phyloP scores from a whole-genome alignment of 1,139 yeast species.

The Entelexis sorbosivorans region DNA sequence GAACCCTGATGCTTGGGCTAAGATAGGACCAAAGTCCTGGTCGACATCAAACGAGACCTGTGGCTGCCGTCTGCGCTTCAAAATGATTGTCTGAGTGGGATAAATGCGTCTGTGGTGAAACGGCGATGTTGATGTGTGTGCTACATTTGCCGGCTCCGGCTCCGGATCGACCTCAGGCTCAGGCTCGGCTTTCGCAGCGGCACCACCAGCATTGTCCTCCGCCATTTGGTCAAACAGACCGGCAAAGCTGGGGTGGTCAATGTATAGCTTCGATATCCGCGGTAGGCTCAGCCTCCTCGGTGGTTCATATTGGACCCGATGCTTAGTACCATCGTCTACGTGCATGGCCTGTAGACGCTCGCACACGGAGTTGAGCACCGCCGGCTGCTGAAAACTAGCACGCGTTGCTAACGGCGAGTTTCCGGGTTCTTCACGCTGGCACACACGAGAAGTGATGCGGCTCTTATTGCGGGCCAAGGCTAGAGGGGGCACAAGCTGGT shows the following conservation, averaged over 20 bases:
- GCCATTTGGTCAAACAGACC: background rate
- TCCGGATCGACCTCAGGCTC: background rate
- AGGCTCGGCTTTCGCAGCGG: background rate
- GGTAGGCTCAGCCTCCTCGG: background rate
- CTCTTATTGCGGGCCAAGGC: too few relatives aligned
- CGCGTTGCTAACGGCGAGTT: too few relatives aligned
- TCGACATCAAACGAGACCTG: background rate
- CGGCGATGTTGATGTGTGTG: conserved; percentile 9
- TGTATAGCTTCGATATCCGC: background rate
- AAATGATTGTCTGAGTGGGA: background rate
- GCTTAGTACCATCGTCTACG: background rate
- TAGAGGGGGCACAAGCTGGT: too few relatives aligned
- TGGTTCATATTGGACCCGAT: background rate
- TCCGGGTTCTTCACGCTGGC: too few relatives aligned
- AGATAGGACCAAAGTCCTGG: background rate
- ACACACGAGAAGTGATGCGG: too few relatives aligned
- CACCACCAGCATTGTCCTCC: background rate
- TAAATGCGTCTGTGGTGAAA: conserved; percentile 1
- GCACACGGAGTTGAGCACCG: background rate
- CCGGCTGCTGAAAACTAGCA: background rate
- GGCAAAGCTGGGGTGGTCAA: background rate
- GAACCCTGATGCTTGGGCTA: background rate
- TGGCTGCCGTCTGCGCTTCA: background rate
- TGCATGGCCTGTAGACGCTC: background rate
- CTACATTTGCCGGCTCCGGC: background rate